Base-by-base conservation (phyloP, 2,329 filamentous ascomycete species). In the Trichothecium roseum region DNA sequence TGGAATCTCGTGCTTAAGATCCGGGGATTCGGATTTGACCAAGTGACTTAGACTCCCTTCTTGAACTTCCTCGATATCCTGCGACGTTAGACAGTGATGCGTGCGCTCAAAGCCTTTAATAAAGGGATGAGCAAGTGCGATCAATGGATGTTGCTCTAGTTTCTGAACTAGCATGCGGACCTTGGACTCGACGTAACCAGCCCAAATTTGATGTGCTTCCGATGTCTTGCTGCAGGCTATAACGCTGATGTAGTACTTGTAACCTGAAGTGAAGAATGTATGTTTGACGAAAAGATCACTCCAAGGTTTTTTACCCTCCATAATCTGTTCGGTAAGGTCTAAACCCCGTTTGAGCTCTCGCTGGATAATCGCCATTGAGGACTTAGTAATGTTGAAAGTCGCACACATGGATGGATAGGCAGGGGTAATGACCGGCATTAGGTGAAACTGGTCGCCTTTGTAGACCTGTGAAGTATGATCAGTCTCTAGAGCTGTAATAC, bases 381-480 rank as follows among this genome's bases (percentile, higher is more conserved):
- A 96, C 44, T 75, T 68, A 3, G 84, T 88, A 41, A 98, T 81
- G 51, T 94, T 96, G 64, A 94, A 91, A 0, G 91, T 96, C 2
- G 91, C 82, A 56, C 91, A 96, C 88, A 95, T 96, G 34, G 87
- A 93, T 3, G 91, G 91, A 55, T 95, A 96, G 1, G 91, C 88
- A 2, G 91, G 91, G 2, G 91, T 98, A 51, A 98, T 96, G 57
- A 98, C 85, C 18, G 91, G 91, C 91, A 98, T 98, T 35, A 95
- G 66, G 57, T 96, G 89, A 45, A 78, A 84, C 30, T 75, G 74
- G 56, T 96, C 91, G 37, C 76, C 74, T 41, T 78, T 77, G 56
- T 94, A 93, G 20, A 87, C 66, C 71, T 84, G 48, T 32, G 20
- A 22, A 37, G 35, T 37, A 15, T n/a, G n/a, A n/a, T n/a, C n/a